Base-by-base conservation (phyloP, 257 asterid species). In the Gynochthodes officinalis region DNA sequence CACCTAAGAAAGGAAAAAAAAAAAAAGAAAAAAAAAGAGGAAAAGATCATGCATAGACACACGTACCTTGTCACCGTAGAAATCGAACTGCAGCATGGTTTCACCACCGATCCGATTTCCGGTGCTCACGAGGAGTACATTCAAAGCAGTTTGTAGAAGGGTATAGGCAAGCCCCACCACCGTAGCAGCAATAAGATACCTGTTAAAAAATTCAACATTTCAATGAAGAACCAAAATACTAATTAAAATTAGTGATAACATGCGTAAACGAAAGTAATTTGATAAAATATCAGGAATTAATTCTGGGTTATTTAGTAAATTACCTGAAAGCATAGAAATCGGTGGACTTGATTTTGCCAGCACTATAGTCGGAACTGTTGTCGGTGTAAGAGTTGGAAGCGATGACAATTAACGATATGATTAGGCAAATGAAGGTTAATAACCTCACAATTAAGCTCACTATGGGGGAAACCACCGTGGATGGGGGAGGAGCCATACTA, bases 31-130 rank as follows among this genome's bases (percentile, higher is more conserved):
- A n/a, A n/a, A n/a, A n/a, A n/a, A n/a, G n/a, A n/a, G n/a, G n/a
- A n/a, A n/a, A n/a, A 37, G 7, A 37, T 7, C 42, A 37, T 37
- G 42, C 42, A 37, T 37, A 37, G 42, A 37, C 6, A 37, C 1
- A 46, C 48, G 44, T 64, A 82, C 89, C 85, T 82, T 84, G 65
- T 84, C 85, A n/a, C 72, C 85, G 30, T 64, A 82, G 78, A 85
- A 85, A 35, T 85, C 87, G 40, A 85, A 33, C 52, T 67, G 78
- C 40, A 67, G 69, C 70, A 75, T 52, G 69, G 75, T 68, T 0
- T 82, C 79, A 10, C 84, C 87, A 1, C 85, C 88, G 10, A 80
- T 13, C 11, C 81, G 82, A 23, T 73, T 85, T 15, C 89, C 87
- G 5, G 84, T 75, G 64, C 61, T 76, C 13, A 82, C 53, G 35